Evolutionary conservation across 352 stramenopile species (phyloP).

Genomic region (Phytophthora tubulina): DNA sequence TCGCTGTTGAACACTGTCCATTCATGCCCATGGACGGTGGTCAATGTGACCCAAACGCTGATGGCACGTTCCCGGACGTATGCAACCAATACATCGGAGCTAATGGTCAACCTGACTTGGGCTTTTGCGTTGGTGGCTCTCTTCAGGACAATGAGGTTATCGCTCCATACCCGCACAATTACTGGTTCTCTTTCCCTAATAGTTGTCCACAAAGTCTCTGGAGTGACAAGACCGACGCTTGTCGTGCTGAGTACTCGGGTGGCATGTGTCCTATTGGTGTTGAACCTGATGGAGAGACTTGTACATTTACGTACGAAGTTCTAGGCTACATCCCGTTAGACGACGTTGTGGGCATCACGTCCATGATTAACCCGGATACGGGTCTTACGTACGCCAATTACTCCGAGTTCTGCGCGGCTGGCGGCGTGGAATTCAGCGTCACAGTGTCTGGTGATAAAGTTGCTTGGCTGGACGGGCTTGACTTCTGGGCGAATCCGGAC

Average conservation of each 20-base stretch:
- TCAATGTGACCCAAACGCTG: constrained; percentile 54
- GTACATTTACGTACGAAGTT: constrained; percentile 73
- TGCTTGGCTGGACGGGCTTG: constrained; percentile 52
- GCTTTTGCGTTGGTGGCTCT: constrained; percentile 57
- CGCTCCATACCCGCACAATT: constrained; percentile 80
- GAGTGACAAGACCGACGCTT: constrained; percentile 54
- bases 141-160: constrained; percentile 54
- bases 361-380: constrained; percentile 57
- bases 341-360: constrained; percentile 79
- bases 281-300: constrained; percentile 65
- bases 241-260: constrained; percentile 46
- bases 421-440: constrained; percentile 62
- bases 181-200: constrained; percentile 88
- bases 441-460: constrained; percentile 34
- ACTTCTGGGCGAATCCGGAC: constrained; percentile 73
- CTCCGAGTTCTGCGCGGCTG: constrained; percentile 65
- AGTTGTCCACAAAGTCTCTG: constrained; percentile 59
- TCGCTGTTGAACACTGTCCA: constrained; percentile 58
- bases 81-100: constrained; percentile 70
- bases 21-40: constrained; percentile 70
- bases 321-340: constrained; percentile 70
- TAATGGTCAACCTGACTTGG: constrained; percentile 53
- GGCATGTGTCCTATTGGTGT: constrained; percentile 59
- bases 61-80: constrained; percentile 45
- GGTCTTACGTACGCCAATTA: constrained; percentile 55